Percentiles rank a stretch among this genome's conserved stretches.
These are phyloP conservation scores for Yarrowia sp. DNA, from an alignment of 805 yeast species.

Conservation along the genomic window DNA sequence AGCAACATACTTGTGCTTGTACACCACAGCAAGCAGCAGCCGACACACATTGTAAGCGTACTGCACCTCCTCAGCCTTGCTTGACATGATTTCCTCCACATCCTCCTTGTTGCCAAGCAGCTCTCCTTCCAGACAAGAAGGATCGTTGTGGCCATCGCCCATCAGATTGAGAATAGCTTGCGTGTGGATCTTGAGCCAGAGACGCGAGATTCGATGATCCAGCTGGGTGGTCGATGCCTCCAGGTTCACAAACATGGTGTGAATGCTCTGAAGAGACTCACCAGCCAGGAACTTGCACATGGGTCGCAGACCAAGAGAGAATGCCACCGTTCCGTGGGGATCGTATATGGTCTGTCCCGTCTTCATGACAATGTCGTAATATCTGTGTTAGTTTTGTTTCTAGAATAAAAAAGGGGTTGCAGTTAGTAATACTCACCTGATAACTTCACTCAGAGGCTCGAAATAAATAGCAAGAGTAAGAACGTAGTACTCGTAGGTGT, in stretches of 20 bases:
- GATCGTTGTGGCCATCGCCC: constrained; percentile 29
- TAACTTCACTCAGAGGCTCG: constrained; percentile 42
- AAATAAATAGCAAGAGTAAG: constrained; percentile 43
- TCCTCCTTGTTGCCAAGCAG: constrained; percentile 28
- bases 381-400: constrained; percentile 26
- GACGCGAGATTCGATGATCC: constrained; percentile 29
- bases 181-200: constrained; percentile 31
- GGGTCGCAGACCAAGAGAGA: constrained; percentile 31
- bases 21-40: constrained; percentile 31
- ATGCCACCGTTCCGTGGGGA: constrained; percentile 31
- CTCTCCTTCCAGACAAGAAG: constrained; percentile 30
- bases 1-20: constrained; percentile 30
- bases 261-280: constrained; percentile 29
- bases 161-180: constrained; percentile 30
- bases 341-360: constrained; percentile 32
- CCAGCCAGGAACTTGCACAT: constrained; percentile 32
- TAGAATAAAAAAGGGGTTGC: background rate
- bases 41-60: constrained; percentile 31
- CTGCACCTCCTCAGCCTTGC: constrained; percentile 28
- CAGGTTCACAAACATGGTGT: constrained; percentile 28
- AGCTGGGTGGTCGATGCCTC: constrained; percentile 28
- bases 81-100: constrained; percentile 24
- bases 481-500: constrained; percentile 45
- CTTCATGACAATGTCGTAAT: constrained; percentile 31
- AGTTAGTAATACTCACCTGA: constrained; percentile 34